Evolutionary conservation across 2,329 filamentous ascomycete species (phyloP).

Genomic region (Leptodontidium sp.): DNA sequence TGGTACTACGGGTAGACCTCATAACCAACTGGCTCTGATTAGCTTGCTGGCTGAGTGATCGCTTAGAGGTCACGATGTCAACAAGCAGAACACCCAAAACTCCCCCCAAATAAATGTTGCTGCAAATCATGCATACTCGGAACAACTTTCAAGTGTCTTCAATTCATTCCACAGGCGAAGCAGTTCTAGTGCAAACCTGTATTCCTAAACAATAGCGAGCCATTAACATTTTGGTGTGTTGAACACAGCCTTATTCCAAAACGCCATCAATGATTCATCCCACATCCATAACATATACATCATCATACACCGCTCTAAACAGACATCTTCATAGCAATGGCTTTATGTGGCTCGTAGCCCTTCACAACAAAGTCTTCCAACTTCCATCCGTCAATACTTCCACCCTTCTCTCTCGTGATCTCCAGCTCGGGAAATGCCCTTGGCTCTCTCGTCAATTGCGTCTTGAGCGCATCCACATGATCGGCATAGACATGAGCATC

Average conservation of each 20-base stretch:
- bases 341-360: slow-evolving; percentile 90
- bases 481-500: slow-evolving; percentile 97
- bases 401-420: slow-evolving; percentile 72
- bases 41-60: too few relatives aligned
- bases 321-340: slow-evolving; percentile 98
- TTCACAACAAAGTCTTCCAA: slow-evolving; percentile 86
- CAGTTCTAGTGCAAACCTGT: background rate
- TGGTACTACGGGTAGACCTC: too few relatives aligned
- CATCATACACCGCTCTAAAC: slow-evolving; percentile 56
- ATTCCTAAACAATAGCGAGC: background rate
- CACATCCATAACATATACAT: background rate
- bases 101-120: too few relatives aligned
- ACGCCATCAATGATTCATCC: slow-evolving; percentile 5
- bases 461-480: slow-evolving; percentile 85
- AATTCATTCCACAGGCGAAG: too few relatives aligned
- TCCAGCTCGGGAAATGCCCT: slow-evolving; percentile 80
- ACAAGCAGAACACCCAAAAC: too few relatives aligned
- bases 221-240: background rate
- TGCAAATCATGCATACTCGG: too few relatives aligned
- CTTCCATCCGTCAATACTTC: slow-evolving; percentile 89
- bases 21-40: too few relatives aligned
- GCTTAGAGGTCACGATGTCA: too few relatives aligned
- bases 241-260: background rate
- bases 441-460: slow-evolving; percentile 83
- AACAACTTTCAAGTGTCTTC: too few relatives aligned